Evolutionary conservation across 2,329 filamentous ascomycete genomes (phyloP), one percentile per base, ranked within the genome.

Genomic region (Penicillium frequentans): DNA sequence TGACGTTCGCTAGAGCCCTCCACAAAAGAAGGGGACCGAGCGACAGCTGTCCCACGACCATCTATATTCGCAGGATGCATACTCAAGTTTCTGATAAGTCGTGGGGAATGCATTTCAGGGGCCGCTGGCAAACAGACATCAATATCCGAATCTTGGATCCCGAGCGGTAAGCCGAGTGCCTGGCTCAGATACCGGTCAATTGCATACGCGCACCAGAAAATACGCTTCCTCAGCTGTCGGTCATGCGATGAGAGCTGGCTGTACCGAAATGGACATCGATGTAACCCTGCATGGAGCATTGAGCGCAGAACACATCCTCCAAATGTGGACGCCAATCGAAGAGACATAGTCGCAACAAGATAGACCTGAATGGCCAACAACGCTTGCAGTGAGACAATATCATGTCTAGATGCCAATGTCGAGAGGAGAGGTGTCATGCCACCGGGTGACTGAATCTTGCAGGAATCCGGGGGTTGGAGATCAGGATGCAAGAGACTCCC

Each of bases 231-330:
- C 29, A 77, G 62, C 31, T 76, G 73, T 23, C 74, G 68, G 48
- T 77, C 73, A 57, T 75, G 72, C 3, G 69, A 68, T 2, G 77
- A 74, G 10, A 82, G 71, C 51, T 81, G 73, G 10, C 71, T 70
- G 57, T 82, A 83, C 7, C 81, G 79, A 54, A 79, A 77, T 0
- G 81, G 81, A 59, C 81, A 83, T 3, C 81, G 73, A 61, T 83
- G 81, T 7, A 82, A 71, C 5, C 81, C 81, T 1, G 79, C 75
- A 60, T 82, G 80, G 24, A 80, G 78, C 47, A 83, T 74, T 6
- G 77, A 74, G 44, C 79, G 77, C 4, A 78, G 68, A 7, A 82
- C 69, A 21, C 77, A 72, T 5, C 81, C 81, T 24, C 79, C 77
- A 6, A 83, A 72, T 0, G 77, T 79, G 0, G 79, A 81, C 1